Percentiles rank a stretch among this genome's conserved stretches.
Conservation (phyloP, 2,329 filamentous ascomycete species). For the Trichoderma koningii region DNA sequence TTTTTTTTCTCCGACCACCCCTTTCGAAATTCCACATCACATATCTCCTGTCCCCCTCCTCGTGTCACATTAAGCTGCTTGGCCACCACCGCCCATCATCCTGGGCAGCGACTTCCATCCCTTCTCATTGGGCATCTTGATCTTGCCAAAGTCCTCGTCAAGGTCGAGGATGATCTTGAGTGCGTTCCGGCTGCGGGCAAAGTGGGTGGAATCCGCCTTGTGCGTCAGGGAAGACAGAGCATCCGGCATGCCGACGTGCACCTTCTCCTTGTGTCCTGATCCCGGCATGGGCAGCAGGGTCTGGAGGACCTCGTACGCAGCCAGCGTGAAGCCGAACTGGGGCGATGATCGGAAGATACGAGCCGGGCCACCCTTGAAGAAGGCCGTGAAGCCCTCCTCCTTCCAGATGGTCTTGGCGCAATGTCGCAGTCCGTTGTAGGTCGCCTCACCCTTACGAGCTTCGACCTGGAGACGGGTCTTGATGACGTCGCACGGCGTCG, state of each 20-base stretch:
- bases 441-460: slow-evolving; percentile 88
- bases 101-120: slow-evolving; percentile 57
- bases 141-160: slow-evolving; percentile 86
- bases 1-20: neutral
- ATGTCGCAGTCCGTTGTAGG: slow-evolving; percentile 85
- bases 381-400: slow-evolving; percentile 92
- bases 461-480: slow-evolving; percentile 98
- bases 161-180: slow-evolving; percentile 94
- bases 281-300: slow-evolving; percentile 74
- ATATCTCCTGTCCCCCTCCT: neutral
- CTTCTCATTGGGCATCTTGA: slow-evolving; percentile 60
- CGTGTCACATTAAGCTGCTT: neutral
- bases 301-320: slow-evolving; percentile 91
- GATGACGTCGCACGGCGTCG: slow-evolving; percentile 97
- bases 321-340: slow-evolving; percentile 97
- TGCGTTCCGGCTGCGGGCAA: slow-evolving; percentile 75
- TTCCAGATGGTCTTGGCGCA: slow-evolving; percentile 79
- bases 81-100: slow-evolving; percentile 48
- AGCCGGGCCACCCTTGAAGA: slow-evolving; percentile 97
- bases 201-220: slow-evolving; percentile 49
- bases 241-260: slow-evolving; percentile 62
- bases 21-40: neutral
- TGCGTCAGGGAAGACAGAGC: slow-evolving; percentile 52
- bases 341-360: slow-evolving; percentile 93
- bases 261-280: slow-evolving; percentile 52